These are phyloP conservation scores for Cryoendolithus antarcticus DNA, from an alignment of 2,329 filamentous ascomycete genomes.

Conservation along the genomic window DNA sequence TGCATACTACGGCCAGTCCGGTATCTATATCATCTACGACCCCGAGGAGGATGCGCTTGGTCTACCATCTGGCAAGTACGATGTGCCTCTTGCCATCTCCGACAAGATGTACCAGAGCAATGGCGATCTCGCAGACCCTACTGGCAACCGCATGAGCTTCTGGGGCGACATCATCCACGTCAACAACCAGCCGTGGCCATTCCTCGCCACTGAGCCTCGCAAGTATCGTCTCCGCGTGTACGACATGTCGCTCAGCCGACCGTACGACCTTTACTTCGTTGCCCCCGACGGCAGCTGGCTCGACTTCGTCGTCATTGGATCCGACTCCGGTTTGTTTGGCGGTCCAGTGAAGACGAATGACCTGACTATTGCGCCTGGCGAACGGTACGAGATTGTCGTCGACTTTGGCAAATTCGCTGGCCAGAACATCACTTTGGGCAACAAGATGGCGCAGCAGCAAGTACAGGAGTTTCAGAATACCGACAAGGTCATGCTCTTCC, in stretches of 20 bases:
- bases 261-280: slow-evolving; percentile 38
- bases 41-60: slow-evolving; percentile 35
- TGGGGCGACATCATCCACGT: slow-evolving; percentile 48
- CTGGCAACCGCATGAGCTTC: slow-evolving; percentile 34
- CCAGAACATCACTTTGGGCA: slow-evolving; percentile 28
- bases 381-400: slow-evolving; percentile 46
- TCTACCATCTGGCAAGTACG: slow-evolving; percentile 41
- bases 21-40: slow-evolving; percentile 44
- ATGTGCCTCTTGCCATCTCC: slow-evolving; percentile 39
- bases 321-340: slow-evolving; percentile 41
- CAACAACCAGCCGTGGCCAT: slow-evolving; percentile 49
- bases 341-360: slow-evolving; percentile 31
- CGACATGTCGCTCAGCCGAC: slow-evolving; percentile 37
- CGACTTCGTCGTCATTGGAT: slow-evolving; percentile 42
- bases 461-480: slow-evolving; percentile 42
- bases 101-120: slow-evolving; percentile 42
- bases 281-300: slow-evolving; percentile 26
- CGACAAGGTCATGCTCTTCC: slow-evolving; percentile 41
- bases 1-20: slow-evolving; percentile 45
- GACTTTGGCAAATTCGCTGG: slow-evolving; percentile 41
- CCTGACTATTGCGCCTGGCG: slow-evolving; percentile 42
- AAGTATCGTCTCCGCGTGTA: slow-evolving; percentile 48
- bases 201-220: slow-evolving; percentile 44
- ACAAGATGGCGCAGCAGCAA: slow-evolving; percentile 13
- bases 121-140: slow-evolving; percentile 37